Evolutionary conservation across 108 stramenopile species (phyloP).

Genomic region (Halocafeteria seosinensis): DNA sequence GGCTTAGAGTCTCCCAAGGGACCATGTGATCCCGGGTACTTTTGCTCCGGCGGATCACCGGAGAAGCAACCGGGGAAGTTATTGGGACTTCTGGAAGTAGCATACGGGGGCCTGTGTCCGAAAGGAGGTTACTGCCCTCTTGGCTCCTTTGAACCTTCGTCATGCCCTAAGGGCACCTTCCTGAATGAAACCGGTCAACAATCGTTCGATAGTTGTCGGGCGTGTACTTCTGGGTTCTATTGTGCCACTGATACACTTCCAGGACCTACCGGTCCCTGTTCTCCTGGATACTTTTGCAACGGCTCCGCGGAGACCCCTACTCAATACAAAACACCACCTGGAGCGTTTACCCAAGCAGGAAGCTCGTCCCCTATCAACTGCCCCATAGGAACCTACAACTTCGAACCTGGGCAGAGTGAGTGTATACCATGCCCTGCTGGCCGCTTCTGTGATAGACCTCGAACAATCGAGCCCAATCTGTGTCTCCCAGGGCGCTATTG

Average conservation of each 20-base stretch:
- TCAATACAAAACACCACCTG: slow-evolving; percentile 20
- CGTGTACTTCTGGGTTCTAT: slow-evolving; percentile 26
- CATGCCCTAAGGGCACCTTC: slow-evolving; percentile 28
- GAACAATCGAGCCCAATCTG: neutral
- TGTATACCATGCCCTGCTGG: slow-evolving; percentile 15
- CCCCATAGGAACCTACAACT: slow-evolving; percentile 13
- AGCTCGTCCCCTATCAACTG: no score
- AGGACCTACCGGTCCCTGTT: slow-evolving; percentile 15
- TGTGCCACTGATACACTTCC: slow-evolving; percentile 26
- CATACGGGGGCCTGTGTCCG: slow-evolving; percentile 23
- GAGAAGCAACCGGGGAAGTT: slow-evolving; percentile 11
- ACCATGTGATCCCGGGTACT: slow-evolving; percentile 23
- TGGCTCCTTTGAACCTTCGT: slow-evolving; percentile 15
- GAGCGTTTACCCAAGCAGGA: slow-evolving; percentile 38
- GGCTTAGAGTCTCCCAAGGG: slow-evolving; percentile 7
- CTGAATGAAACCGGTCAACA: neutral
- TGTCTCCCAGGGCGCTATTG: slow-evolving; percentile 35
- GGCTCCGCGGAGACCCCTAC: slow-evolving; percentile 8
- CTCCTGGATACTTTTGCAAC: slow-evolving; percentile 24
- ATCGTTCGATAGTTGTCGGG: slow-evolving; percentile 9
- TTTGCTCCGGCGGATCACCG: slow-evolving; percentile 15
- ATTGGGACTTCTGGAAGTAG: slow-evolving; percentile 8
- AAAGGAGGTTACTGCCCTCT: slow-evolving; percentile 28
- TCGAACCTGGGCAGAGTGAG: neutral
- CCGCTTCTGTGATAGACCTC: slow-evolving; percentile 6